A percentile compares a stretch with the other conserved stretches of the same genome.
Evolutionary conservation across 225 moss, liverwort and hornwort species (phyloP).

Genomic region (Takakia lepidozioides): DNA sequence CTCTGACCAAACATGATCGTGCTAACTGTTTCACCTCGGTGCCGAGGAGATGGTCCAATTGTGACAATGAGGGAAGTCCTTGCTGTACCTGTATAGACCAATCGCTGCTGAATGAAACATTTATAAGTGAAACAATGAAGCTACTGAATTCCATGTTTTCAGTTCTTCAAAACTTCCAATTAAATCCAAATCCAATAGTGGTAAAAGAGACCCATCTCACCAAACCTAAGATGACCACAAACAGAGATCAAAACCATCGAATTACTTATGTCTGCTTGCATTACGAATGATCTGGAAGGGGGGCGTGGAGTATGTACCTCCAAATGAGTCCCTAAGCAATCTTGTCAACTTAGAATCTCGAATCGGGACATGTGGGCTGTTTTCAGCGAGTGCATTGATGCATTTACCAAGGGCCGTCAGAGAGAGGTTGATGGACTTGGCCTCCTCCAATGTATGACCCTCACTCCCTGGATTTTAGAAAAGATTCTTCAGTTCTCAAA

Average conservation of each 20-base stretch:
- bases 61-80: slow-evolving; percentile 88
- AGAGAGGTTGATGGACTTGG: slow-evolving; percentile 87
- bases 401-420: slow-evolving; percentile 84
- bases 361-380: slow-evolving; percentile 81
- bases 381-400: slow-evolving; percentile 87
- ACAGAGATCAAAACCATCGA: too few relatives aligned
- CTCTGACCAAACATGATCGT: slow-evolving; percentile 86
- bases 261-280: too few relatives aligned
- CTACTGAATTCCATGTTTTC: too few relatives aligned
- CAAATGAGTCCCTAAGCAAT: slow-evolving; percentile 82
- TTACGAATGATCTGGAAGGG: too few relatives aligned
- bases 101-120: too few relatives aligned
- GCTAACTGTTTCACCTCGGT: slow-evolving; percentile 83
- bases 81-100: slow-evolving; percentile 47
- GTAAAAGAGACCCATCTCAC: too few relatives aligned
- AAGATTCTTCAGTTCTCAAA: too few relatives aligned
- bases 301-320: slow-evolving; percentile 21
- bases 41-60: slow-evolving; percentile 83
- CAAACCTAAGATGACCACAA: too few relatives aligned
- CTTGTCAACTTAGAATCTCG: slow-evolving; percentile 85
- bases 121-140: too few relatives aligned
- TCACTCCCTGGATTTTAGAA: slow-evolving; percentile 70
- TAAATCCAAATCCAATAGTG: too few relatives aligned
- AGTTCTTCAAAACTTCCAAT: too few relatives aligned
- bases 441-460: slow-evolving; percentile 86